Percentiles rank a stretch among this genome's conserved stretches.
Evolutionary conservation across 2,329 filamentous ascomycete genomes (phyloP).

Genomic region (Monilinia polystroma): DNA sequence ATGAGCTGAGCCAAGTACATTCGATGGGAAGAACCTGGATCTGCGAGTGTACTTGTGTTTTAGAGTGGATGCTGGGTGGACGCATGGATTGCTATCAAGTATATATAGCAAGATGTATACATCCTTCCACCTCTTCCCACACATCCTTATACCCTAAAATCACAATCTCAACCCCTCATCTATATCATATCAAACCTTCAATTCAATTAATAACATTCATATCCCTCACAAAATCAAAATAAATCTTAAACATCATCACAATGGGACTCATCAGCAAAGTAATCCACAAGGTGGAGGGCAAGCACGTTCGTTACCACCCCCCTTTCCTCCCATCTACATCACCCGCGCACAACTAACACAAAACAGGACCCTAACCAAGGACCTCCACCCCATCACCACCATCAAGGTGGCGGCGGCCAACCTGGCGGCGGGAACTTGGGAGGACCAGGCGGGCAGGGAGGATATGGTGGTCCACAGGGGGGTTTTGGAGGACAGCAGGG

Average conservation of each 20-base stretch:
- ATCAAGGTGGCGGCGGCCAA: slow-evolving; percentile 2
- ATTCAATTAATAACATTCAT: not conserved
- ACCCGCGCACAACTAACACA: not conserved
- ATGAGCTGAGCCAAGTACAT: too few species aligned
- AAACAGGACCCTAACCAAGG: not conserved
- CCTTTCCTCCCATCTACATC: not conserved
- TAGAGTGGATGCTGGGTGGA: too few species aligned
- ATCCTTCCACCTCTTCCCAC: too few species aligned
- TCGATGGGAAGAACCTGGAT: too few species aligned
- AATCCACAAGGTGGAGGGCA: slow-evolving; percentile 15
- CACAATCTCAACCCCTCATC: too few species aligned
- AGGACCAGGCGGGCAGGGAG: not conserved
- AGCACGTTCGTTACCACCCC: not conserved
- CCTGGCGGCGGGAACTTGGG: not conserved
- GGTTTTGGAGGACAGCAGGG: not conserved
- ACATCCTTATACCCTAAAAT: too few species aligned
- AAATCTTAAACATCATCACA: not conserved
- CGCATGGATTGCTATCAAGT: too few species aligned
- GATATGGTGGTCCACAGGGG: not conserved
- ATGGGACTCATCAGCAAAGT: slow-evolving; percentile 14
- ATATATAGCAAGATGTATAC: too few species aligned
- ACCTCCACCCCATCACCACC: not conserved
- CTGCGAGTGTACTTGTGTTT: too few species aligned
- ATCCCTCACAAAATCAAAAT: not conserved
- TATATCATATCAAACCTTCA: too few species aligned